Base-by-base conservation (phyloP, 805 yeast species). In the Yarrowia bubula region DNA sequence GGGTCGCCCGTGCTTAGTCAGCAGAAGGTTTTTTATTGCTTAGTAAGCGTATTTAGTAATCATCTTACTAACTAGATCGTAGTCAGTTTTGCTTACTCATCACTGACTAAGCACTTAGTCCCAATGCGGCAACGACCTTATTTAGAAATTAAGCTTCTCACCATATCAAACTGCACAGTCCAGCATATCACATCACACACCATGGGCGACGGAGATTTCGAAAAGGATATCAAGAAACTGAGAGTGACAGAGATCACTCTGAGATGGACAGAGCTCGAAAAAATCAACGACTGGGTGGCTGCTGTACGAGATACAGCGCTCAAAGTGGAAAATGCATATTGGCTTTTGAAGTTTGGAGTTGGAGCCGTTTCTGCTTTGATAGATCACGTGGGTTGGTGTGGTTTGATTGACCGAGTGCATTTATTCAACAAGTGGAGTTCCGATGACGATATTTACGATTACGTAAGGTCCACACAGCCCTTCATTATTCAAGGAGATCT, bases 311-410 rank as follows among this genome's bases (percentile, higher is more conserved):
- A 55, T 15, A 55, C 46, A 13, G 61, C 61, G 2, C 61, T 55
- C 38, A 41, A 39, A 22, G 61, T 55, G 15, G 61, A 55, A 55
- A 55, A 55, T 47, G 46, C 61, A 10, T 39, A 39, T 31, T 55
- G 61, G 61, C 47, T 55, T 10, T 47, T 55, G 38, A 55, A 55
- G 61, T 55, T 55, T 55, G 61, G 61, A 41, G 61, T 55, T 11
- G 47, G 18, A 15, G 61, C 61, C 4, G 61, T 55, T 6, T 55
- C 61, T 11, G 47, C 46, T 8, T 31, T 55, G 10, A 55, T 41
- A 15, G 61, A 55, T 17, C 61, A 55, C 7, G 61, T 55, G 7
- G 61, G 61, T 1, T 55, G 61, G 61, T 55, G 61, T 38, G 61
- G 61, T 2, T 17, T 55, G 13, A 55, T 55, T 31, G 61, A 55